Evolutionary conservation across 306 rosid genomes (phyloP), one percentile per base, ranked within the genome.

Genomic region (Lathyrus oleraceus): DNA sequence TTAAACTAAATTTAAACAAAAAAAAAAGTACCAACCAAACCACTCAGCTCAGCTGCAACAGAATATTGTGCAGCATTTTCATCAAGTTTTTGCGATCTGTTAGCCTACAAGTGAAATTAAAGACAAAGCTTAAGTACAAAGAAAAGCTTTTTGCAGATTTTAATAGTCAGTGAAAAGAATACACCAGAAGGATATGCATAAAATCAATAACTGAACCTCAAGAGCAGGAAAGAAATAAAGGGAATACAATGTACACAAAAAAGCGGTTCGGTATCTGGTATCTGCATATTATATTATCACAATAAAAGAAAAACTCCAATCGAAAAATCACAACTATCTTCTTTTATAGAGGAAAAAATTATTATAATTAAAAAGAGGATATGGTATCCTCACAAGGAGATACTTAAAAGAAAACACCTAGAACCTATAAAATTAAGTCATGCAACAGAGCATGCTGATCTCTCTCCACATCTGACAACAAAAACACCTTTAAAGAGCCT

Each of bases 11-110:
- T 6, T 35, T 6, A 35, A 35, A 8, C 39, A 73, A 42, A 65
- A 68, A 68, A 58, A 13, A 4, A 62, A 69, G 67, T 43, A 90
- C 96, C 39, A 79, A 93, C 97, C 97, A 93, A 79, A 70, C 72
- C 86, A 74, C 78, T 84, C 79, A 90, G 69, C 78, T 85, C 96
- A 23, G 94, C 96, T n/a, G 76, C 74, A 71, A 93, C 61, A 51
- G 90, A 85, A 84, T 88, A 91, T 79, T 84, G 98, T 38, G 94
- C 87, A 57, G 80, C 68, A 78, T 69, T 76, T 64, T 66, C 82
- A 75, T 87, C 96, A 67, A 85, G 78, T 83, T 83, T 90, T 57
- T 92, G 94, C 10, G 93, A 84, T 78, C 85, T 84, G 87, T 84
- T 88, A 65, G 85, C 96, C 98, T 93, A 58, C 72, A 77, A 51